Base-by-base conservation (phyloP, 768 basidiomycete genomes). In the Strobilomyces echinocephalus region DNA sequence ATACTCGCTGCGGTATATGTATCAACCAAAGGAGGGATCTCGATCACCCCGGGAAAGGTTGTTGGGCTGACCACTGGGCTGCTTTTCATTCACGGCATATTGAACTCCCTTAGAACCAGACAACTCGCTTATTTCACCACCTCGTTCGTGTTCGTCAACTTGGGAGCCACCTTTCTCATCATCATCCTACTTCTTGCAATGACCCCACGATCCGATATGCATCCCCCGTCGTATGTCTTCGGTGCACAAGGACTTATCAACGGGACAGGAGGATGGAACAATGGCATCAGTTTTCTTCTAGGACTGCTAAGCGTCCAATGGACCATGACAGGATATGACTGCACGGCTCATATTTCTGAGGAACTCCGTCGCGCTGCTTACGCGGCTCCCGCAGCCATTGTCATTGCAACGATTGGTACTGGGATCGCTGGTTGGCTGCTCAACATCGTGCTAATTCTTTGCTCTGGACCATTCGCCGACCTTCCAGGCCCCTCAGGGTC, bases 371-470 rank as follows among this genome's bases (percentile, higher is more conserved):
- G 77, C 43, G 80, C 80, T 2, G 80, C 80, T 1, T 75, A 76
- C 49, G 73, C 77, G 18, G 73, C 74, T 18, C 74, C 74, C 34
- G 67, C 64, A 21, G 74, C 79, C 6, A 76, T 77, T 55, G 69
- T 78, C 57, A 71, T 72, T 16, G 74, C 78, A 24, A 71, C 70
- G 20, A 64, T 79, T 34, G 78, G 79, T 28, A 79, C 78, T 0
- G 74, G 72, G 40, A 58, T 77, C n/a, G 63, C 77, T 47, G 81
- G 83, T 34, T 85, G 83, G 83, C 58, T 85, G n/a, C 77, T 85
- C 51, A 85, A 85, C 65, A 81, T 86, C 55, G 75, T 75, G 4
- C 65, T 85, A 40, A 70, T 85, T 10, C 72, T 85, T n/a, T 84
- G 81, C 64, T 79, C 79, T 1, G 81, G 81, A 10, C 69, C 74